Evolutionary conservation across 331 rosid genomes (phyloP).

Genomic region (Spiraea crenata): DNA sequence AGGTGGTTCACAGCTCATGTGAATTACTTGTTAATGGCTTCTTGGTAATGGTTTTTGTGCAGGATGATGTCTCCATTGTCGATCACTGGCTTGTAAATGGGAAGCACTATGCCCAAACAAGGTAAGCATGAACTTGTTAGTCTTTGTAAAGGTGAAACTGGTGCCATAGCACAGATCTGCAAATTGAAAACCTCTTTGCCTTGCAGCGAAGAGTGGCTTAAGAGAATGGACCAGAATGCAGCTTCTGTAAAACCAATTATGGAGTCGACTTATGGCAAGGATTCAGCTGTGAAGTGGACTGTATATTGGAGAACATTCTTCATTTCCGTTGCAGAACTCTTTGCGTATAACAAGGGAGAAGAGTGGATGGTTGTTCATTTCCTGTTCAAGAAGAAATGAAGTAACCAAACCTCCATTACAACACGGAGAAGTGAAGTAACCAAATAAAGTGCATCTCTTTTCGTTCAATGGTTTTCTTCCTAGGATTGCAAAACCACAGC

Average conservation of each 20-base stretch:
- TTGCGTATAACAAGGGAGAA: slow-evolving; percentile 79
- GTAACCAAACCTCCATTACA: background rate
- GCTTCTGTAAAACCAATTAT: slow-evolving; percentile 63
- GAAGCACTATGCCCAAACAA: slow-evolving; percentile 82
- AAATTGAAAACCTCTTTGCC: background rate
- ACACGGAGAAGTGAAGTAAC: no score
- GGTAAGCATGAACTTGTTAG: slow-evolving; percentile 35
- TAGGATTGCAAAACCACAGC: background rate
- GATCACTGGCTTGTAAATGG: slow-evolving; percentile 93
- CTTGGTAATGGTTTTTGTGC: slow-evolving; percentile 13
- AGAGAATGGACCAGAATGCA: slow-evolving; percentile 68
- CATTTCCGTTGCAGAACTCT: slow-evolving; percentile 82
- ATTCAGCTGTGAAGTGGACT: slow-evolving; percentile 83
- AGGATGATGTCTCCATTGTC: slow-evolving; percentile 75
- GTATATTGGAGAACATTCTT: slow-evolving; percentile 95
- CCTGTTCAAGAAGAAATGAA: slow-evolving; percentile 70
- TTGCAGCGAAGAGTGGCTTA: slow-evolving; percentile 96
- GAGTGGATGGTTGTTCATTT: slow-evolving; percentile 90
- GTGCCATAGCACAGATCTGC: no score
- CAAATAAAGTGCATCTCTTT: background rate
- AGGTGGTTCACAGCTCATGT: background rate
- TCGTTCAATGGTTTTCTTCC: background rate
- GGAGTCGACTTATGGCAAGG: slow-evolving; percentile 83
- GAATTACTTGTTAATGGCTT: background rate
- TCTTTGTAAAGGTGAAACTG: no score